phyloP scores from a whole-genome alignment of 179 eudicot genomes.

The Camellia oleifera region DNA sequence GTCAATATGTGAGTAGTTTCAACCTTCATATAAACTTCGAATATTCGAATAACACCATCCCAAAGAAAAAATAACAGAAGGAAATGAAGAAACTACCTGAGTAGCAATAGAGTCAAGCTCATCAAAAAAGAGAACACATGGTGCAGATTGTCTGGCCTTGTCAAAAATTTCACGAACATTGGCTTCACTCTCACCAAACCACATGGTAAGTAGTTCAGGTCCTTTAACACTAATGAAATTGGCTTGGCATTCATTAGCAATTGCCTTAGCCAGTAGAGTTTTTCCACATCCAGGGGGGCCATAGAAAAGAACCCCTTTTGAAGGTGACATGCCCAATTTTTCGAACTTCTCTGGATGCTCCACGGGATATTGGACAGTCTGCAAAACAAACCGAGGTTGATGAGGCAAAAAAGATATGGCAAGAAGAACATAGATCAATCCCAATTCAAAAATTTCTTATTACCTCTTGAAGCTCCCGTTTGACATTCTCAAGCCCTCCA shows the following conservation, averaged over 20 bases:
- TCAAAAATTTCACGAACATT: slow-evolving; percentile 58
- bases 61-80: background rate
- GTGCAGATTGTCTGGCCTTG: slow-evolving; percentile 59
- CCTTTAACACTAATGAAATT: slow-evolving; percentile 59
- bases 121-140: slow-evolving; percentile 56
- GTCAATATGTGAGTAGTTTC: background rate
- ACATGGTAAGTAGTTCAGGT: slow-evolving; percentile 59
- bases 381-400: slow-evolving; percentile 1
- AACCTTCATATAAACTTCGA: background rate
- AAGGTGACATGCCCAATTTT: slow-evolving; percentile 62
- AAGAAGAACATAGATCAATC: background rate
- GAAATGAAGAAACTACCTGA: slow-evolving; percentile 28
- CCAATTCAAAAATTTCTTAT: background rate
- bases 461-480: slow-evolving; percentile 61
- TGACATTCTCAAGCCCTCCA: slow-evolving; percentile 56
- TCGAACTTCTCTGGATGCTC: slow-evolving; percentile 67
- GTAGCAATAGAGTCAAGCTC: slow-evolving; percentile 65
- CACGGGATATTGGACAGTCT: slow-evolving; percentile 48
- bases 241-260: slow-evolving; percentile 61
- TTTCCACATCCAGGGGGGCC: slow-evolving; percentile 70
- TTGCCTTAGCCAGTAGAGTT: slow-evolving; percentile 55
- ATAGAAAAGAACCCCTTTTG: slow-evolving; percentile 58
- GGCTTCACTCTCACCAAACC: slow-evolving; percentile 71
- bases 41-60: background rate
- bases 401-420: background rate